phyloP scores from a whole-genome alignment of 345 rosid genomes.

The Citrus sinensis region DVS_A1.0 CM039168.1:305001-305500 shows the following conservation, averaged over 20 bases:
- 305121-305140: background rate
- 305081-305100: background rate
- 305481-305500: background rate
- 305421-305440: constrained; percentile 31
- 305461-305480: background rate
- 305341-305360: constrained; percentile 17
- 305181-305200: constrained; percentile 17
- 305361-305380: background rate
- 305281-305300: constrained; percentile 2
- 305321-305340: constrained; percentile 26
- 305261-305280: constrained; percentile 7
- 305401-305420: constrained; percentile 19
- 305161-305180: constrained; percentile 1
- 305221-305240: constrained; percentile 14
- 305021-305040: background rate
- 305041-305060: background rate
- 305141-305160: background rate
- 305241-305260: constrained; percentile 38
- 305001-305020: background rate
- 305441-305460: constrained; percentile 29
- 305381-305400: background rate
- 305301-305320: constrained; percentile 20
- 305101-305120: background rate
- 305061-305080: background rate
- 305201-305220: constrained; percentile 43